Base-by-base conservation (phyloP, 331 rosid species). In the Dryas integrifolia region DNA sequence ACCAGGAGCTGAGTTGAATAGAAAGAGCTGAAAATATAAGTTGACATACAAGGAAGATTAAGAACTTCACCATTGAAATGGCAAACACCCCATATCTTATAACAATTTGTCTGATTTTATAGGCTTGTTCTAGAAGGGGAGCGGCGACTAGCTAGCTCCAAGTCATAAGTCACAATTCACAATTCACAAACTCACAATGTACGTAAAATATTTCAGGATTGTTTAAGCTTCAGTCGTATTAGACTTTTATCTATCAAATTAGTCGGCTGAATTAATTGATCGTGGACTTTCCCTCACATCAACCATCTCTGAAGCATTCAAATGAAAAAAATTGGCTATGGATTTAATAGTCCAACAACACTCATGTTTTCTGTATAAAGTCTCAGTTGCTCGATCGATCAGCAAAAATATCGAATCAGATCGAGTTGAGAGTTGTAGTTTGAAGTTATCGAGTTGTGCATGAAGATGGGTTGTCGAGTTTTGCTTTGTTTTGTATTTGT, bases 401-500 rank as follows among this genome's bases (percentile, higher is more conserved):
- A 30, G 35, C 35, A 1, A 2, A 2, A 30, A 30, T 30, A 30
- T 30, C 35, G 2, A 30, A 1, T 30, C 35, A 30, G 35, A 18
- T 18, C 0, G 21, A 30, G 35, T 30, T 30, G 35, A 30, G 35
- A 30, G 35, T 30, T 30, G 35, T 30, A 1, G 35, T 30, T 30
- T 30, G 35, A 30, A 30, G 35, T 30, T 30, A 18, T 7, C 16
- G 52, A 59, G 30, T 72, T 51, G 15, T 40, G 8, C 16, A 57
- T 12, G 13, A 30, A 30, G 35, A 75, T 75, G 77, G 7, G 14
- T 70, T 64, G 30, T 40, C 38, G 39, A 58, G 56, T 43, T 69
- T 6, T 48, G 11, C 74, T 72, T 26, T 58, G 18, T 67, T 40
- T 73, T 59, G 46, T 57, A 3, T 51, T 76, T 30, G 74, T 67